These are phyloP conservation scores for Aspergillus sp. DNA, from an alignment of 2,329 filamentous ascomycete genomes.

Conservation along the genomic window DNA sequence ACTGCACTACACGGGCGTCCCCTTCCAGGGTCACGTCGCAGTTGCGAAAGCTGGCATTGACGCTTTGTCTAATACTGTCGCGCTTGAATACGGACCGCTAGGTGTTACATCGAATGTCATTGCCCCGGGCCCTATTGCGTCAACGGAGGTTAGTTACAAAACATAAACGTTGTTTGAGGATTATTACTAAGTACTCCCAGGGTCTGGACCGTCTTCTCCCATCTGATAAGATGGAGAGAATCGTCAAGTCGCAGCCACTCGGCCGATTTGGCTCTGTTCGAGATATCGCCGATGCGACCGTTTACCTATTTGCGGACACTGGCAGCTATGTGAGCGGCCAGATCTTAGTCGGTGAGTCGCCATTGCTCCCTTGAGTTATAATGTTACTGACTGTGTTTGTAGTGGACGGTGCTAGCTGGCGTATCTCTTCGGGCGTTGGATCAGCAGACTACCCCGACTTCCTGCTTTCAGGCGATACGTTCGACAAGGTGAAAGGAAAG, in stretches of 20 bases:
- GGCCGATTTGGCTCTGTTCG: constrained; percentile 76
- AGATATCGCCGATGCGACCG: constrained; percentile 89
- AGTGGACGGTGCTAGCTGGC: constrained; percentile 46
- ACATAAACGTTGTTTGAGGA: background rate
- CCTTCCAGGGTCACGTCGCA: constrained; percentile 84
- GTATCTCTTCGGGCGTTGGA: constrained; percentile 30
- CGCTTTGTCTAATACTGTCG: constrained; percentile 73
- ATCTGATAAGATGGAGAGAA: constrained; percentile 50
- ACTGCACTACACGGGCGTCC: constrained; percentile 84
- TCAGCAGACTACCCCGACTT: constrained; percentile 58
- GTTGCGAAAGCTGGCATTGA: constrained; percentile 92
- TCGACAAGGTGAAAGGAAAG: constrained; percentile 59
- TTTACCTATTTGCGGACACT: constrained; percentile 83
- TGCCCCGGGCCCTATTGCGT: constrained; percentile 79
- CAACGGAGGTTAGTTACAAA: constrained; percentile 61
- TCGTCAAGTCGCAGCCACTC: constrained; percentile 61
- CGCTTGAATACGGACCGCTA: constrained; percentile 85
- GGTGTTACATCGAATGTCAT: constrained; percentile 88
- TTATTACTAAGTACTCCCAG: constrained; percentile 22
- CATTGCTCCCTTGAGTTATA: too few species aligned
- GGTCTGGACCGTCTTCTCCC: constrained; percentile 66
- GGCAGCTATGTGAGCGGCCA: constrained; percentile 86
- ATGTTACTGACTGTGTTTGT: background rate
- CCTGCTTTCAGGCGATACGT: constrained; percentile 52
- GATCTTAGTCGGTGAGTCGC: constrained; percentile 60